phyloP scores from a whole-genome alignment of 2,329 filamentous ascomycete species.

The Ascochyta fabae region DNA sequence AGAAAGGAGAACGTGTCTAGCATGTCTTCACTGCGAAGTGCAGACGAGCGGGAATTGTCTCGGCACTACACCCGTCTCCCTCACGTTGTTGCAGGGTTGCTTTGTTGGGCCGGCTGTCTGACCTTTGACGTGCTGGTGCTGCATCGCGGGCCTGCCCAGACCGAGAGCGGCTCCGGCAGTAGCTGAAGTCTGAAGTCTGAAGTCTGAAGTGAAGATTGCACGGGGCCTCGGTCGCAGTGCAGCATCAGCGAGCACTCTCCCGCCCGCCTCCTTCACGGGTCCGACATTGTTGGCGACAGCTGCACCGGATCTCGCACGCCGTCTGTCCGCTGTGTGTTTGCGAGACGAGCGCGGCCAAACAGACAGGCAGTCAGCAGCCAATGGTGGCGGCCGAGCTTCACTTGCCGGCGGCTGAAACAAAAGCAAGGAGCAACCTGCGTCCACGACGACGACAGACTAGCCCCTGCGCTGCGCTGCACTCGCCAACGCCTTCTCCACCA shows the following conservation, averaged over 20 bases:
- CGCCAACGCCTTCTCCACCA: conserved; percentile 28
- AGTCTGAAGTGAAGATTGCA: conserved; percentile 13
- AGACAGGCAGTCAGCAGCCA: conserved; percentile 29
- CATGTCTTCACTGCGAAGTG: not conserved
- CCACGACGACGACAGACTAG: conserved; percentile 26
- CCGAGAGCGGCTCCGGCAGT: conserved; percentile 21
- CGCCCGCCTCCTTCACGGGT: conserved; percentile 8
- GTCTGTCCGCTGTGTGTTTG: conserved; percentile 30
- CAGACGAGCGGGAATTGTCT: not conserved
- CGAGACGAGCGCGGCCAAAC: conserved; percentile 29
- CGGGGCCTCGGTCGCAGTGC: conserved; percentile 21
- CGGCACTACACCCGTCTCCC: not conserved
- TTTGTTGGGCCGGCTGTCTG: conserved; percentile 6
- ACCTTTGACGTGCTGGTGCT: not conserved
- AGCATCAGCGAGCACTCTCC: conserved; percentile 16
- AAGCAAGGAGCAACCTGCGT: conserved; percentile 41
- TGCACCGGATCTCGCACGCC: conserved; percentile 27
- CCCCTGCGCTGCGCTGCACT: conserved; percentile 16
- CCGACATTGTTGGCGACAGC: conserved; percentile 13
- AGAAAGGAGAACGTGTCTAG: not conserved
- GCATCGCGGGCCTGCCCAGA: conserved; percentile 6
- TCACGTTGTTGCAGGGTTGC: conserved; percentile 10
- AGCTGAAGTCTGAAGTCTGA: not conserved
- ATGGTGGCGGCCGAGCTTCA: conserved; percentile 25
- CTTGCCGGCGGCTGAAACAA: conserved; percentile 44